These are phyloP conservation scores for Zymoseptoria brevis DNA, from an alignment of 2,329 filamentous ascomycete genomes.

Conservation along the genomic window DNA sequence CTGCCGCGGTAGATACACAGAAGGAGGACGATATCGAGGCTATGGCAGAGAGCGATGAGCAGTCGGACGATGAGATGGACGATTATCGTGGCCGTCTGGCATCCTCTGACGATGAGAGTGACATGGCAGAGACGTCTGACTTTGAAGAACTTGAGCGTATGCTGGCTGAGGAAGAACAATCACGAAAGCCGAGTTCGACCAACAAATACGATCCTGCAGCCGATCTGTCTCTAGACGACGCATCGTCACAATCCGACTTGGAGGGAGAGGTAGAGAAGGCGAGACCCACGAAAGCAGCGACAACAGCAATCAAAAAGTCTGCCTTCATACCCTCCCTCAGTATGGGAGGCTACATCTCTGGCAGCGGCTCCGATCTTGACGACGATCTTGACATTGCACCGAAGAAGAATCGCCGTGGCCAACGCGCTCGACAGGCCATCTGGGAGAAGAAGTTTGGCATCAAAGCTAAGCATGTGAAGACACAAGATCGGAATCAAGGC, in stretches of 20 bases:
- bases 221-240: constrained; percentile 14
- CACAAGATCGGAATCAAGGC: constrained; percentile 42
- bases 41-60: constrained; percentile 8
- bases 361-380: constrained; percentile 65
- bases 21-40: not conserved
- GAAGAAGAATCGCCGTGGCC: constrained; percentile 67
- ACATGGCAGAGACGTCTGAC: constrained; percentile 17
- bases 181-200: not conserved
- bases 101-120: constrained; percentile 29
- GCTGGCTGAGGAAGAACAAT: constrained; percentile 19
- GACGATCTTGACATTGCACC: constrained; percentile 43
- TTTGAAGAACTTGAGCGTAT: constrained; percentile 21
- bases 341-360: constrained; percentile 68
- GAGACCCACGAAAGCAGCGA: constrained; percentile 14
- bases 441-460: constrained; percentile 73
- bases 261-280: constrained; percentile 16
- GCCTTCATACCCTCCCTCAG: constrained; percentile 69
- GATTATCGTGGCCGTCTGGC: constrained; percentile 35
- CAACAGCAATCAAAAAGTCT: constrained; percentile 34
- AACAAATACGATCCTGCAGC: constrained; percentile 11
- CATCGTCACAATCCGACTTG: constrained; percentile 15
- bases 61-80: constrained; percentile 29
- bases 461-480: constrained; percentile 58
- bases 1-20: constrained; percentile 12
- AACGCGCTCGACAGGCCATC: constrained; percentile 68